phyloP scores from a whole-genome alignment of 225 moss, liverwort and hornwort species.

The Thuidium tamariscinum region DNA sequence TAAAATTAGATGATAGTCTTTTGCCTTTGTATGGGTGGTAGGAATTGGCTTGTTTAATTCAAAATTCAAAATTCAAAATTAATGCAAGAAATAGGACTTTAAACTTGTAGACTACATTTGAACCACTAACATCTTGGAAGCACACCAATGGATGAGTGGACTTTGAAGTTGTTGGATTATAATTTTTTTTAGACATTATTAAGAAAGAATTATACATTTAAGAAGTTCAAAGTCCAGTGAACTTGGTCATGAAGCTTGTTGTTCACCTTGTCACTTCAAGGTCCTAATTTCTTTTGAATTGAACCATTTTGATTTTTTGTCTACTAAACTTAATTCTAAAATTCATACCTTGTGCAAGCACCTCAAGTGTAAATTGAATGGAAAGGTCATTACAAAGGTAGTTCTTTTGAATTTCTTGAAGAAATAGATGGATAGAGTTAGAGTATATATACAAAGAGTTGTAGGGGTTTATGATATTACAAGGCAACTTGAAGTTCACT shows the following conservation, averaged over 20 bases:
- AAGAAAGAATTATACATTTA: not conserved
- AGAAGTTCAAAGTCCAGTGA: not conserved
- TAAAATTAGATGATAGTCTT: not conserved
- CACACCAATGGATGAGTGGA: too few relatives aligned
- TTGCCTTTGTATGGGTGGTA: not conserved
- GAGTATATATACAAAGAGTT: not conserved
- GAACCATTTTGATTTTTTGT: not conserved
- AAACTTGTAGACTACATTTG: accelerated
- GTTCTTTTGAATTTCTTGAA: not conserved
- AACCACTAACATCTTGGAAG: too few relatives aligned
- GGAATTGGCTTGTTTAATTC: not conserved
- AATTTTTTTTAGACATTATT: not conserved
- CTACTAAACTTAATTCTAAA: not conserved
- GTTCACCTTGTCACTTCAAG: accelerated
- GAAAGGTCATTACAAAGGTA: not conserved
- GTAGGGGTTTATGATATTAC: too few relatives aligned
- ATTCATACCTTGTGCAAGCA: not conserved
- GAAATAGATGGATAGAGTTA: not conserved
- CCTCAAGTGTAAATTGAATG: not conserved
- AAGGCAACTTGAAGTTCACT: accelerated
- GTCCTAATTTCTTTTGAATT: not conserved
- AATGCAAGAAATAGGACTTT: not conserved
- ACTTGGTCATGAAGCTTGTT: not conserved
- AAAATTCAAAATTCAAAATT: not conserved
- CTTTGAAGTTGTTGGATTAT: not conserved